These are phyloP conservation scores for Pseudogymnoascus sp. DNA, from an alignment of 2,329 filamentous ascomycete species.

Conservation along the genomic window DNA sequence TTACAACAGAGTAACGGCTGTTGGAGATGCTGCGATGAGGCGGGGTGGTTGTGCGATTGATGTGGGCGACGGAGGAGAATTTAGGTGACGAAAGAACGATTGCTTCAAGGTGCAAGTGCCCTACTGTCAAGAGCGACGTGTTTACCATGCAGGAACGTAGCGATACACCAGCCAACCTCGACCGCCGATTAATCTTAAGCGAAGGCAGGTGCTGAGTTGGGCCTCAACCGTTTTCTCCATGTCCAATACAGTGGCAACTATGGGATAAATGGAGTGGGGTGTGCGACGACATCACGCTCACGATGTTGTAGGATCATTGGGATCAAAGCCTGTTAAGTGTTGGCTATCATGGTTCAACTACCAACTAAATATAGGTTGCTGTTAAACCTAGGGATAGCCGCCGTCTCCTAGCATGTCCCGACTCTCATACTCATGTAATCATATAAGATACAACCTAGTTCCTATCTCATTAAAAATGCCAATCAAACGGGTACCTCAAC, in stretches of 20 bases:
- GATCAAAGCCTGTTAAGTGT: not conserved
- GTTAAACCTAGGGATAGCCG: not conserved
- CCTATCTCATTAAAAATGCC: not conserved
- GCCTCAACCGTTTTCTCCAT: no score
- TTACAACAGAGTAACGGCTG: no score
- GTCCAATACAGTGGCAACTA: not conserved
- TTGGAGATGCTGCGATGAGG: no score
- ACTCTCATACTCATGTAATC: not conserved
- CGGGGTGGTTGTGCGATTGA: no score
- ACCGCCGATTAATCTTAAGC: no score
- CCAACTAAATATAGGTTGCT: not conserved
- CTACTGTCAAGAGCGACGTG: no score
- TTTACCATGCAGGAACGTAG: no score
- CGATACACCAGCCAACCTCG: no score
- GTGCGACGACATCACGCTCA: not conserved
- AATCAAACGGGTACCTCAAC: conserved; percentile 33
- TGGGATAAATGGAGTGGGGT: not conserved
- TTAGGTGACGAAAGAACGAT: no score
- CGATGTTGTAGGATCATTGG: not conserved
- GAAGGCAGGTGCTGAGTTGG: no score
- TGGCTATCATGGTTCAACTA: not conserved
- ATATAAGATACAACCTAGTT: not conserved
- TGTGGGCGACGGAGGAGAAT: no score
- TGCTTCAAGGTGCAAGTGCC: no score
- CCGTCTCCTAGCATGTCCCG: not conserved